Evolutionary conservation across 805 yeast species (phyloP), one percentile per base, ranked within the genome.

Genomic region (Tetrapisispora fleetii): DNA sequence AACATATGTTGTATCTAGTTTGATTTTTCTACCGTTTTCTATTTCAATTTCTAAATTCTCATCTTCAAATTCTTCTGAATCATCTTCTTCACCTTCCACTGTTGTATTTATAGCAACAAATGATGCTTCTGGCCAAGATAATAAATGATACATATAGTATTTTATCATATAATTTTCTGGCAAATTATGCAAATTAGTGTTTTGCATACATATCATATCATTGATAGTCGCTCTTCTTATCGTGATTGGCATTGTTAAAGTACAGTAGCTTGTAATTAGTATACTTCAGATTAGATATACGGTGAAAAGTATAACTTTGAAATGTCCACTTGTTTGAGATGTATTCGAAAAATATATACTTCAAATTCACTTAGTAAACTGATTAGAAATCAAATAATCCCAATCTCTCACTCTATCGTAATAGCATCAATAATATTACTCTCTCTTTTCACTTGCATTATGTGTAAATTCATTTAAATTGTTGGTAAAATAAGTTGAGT

Each of bases 41-140:
- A 48, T 38, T 42, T 64, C 58, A 24, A 59, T 19, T 39, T 60
- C 52, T 17, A 56, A 47, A 24, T 52, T 51, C 14, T 52, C 40
- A 19, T 58, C 64, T 9, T 54, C 62, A 6, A 50, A 49, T 27
- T 49, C 54, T n/a, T 40, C 49, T 14, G 42, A 36, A 58, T 5
- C 59, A 50, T 33, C 63, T 16, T 45, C 53, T 32, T 46, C 39
- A 9, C 37, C 44, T 32, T 43, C 49, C 7, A 45, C 18, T 53
- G 78, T 84, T 27, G 82, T 78, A 1, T 93, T 83, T 1, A 91
- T 83, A 17, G 99, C 99, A 36, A 93, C 98, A 70, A 82, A 93
- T 38, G 96, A 86, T 14, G 95, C 95, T 64, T 91, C 95, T 1
- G 99, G 99, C 99, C 99, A 93, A 36, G 97, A 83, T 46, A 91